Percentiles rank a stretch among this genome's conserved stretches.
Evolutionary conservation across 495 filamentous ascomycete genomes (phyloP).

Genomic region (Neurospora sp.): DNA sequence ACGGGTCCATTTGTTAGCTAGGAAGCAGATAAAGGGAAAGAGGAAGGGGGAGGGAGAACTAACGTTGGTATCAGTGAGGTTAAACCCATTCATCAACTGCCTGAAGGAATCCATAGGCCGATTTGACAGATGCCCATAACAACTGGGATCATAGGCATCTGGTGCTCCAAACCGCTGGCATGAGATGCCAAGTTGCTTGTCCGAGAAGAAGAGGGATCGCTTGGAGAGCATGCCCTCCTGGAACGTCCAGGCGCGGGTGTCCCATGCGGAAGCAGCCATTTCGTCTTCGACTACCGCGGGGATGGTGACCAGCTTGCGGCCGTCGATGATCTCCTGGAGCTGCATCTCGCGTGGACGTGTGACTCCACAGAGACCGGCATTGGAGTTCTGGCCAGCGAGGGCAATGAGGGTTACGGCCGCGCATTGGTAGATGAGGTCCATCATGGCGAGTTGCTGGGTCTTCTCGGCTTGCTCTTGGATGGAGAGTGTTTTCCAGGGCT

Average conservation of each 20-base stretch:
- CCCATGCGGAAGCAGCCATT: background rate
- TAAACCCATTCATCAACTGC: background rate
- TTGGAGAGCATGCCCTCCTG: constrained; percentile 9
- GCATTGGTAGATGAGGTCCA: constrained; percentile 10
- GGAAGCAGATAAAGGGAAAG: background rate
- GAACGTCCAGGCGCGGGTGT: constrained; percentile 11
- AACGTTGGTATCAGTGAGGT: background rate
- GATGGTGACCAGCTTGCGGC: constrained; percentile 6
- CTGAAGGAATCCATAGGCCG: background rate
- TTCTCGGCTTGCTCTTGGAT: constrained; percentile 2
- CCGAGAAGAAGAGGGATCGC: constrained; percentile 5
- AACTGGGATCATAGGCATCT: background rate
- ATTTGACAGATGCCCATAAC: background rate
- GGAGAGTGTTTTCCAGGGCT: background rate
- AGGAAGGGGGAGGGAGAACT: background rate
- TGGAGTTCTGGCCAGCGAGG: background rate
- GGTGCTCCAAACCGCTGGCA: background rate
- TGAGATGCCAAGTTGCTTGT: constrained; percentile 4
- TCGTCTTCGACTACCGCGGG: background rate
- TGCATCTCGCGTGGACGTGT: background rate
- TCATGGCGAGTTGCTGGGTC: constrained; percentile 4
- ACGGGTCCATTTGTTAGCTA: background rate
- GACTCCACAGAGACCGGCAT: constrained; percentile 10
- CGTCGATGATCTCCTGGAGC: constrained; percentile 3
- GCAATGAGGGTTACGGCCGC: background rate